Evolutionary conservation across 805 yeast species (phyloP), one percentile per base, ranked within the genome.

Genomic region (Metschnikowia kunwiensis): DNA sequence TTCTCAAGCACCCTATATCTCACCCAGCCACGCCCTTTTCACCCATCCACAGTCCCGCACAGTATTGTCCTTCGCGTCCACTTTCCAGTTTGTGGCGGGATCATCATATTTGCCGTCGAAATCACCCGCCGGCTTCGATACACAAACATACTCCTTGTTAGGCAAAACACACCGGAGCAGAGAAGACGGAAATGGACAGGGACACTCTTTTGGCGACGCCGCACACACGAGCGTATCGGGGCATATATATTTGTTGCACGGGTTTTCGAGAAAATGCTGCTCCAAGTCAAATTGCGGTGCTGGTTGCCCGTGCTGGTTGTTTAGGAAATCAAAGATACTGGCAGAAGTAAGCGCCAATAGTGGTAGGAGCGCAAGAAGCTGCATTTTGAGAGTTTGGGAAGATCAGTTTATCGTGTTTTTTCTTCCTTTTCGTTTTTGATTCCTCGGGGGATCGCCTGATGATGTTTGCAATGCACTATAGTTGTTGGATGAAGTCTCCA

Each of bases 31-130:
- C 10, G 40, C 36, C 27, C 86, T 68, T 18, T 60, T 57, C 2
- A 86, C 96, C 86, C 91, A 89, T 7, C 84, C 83, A 60, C 97
- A 91, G 53, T 84, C 96, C 57, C 93, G 55, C 25, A 68, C 55
- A 27, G 68, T 42, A 68, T 65, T 49, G 75, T 86, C 51, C 59
- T 65, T 30, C 44, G 63, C 81, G 67, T 46, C 83, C 62, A 57
- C 62, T 57, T 41, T 62, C 68, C 51, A 75, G 64, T 61, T 78
- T 60, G 53, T 71, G 62, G 43, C 66, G 53, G 47, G 69, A 35
- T 63, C 51, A 40, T 50, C 63, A 41, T 68, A 74, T 13, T 55
- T 51, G 2, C 57, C 49, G 10, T 50, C 45, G 18, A 47, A 49
- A 5, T 63, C 43, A 9, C 68, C 63, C 24, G 86, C 78, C 1